Conservation (phyloP, 192 early-diverging fungal genomes). For the Coemansia umbellata region DNA sequence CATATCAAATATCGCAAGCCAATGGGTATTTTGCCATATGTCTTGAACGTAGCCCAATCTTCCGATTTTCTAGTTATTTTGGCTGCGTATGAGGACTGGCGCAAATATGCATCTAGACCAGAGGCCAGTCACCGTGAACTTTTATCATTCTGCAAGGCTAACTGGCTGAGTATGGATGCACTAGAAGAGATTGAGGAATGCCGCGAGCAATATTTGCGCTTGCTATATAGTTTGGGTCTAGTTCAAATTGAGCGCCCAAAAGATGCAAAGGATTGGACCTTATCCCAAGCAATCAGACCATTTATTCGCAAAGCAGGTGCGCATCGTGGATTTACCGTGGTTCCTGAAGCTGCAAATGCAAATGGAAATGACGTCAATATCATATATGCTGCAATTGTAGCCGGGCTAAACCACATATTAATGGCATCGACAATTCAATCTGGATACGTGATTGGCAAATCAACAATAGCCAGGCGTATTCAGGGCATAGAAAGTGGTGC, state of each 20-base stretch:
- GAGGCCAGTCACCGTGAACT: not conserved
- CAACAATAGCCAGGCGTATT: slow-evolving; percentile 1
- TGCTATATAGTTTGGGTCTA: slow-evolving; percentile 11
- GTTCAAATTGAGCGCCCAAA: not conserved
- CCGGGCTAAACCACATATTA: slow-evolving; percentile 19
- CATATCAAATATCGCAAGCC: slow-evolving; percentile 2
- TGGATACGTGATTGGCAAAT: slow-evolving; percentile 11
- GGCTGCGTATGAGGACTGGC: slow-evolving; percentile 27
- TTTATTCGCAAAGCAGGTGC: not conserved
- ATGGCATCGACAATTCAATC: slow-evolving; percentile 1
- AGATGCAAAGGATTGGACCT: not conserved
- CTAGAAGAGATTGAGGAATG: slow-evolving; percentile 27
- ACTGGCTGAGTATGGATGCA: slow-evolving; percentile 9
- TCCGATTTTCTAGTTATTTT: slow-evolving; percentile 19
- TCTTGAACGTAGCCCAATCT: not conserved
- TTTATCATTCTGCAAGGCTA: not conserved
- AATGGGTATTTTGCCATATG: not conserved
- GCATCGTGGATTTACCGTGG: slow-evolving; percentile 1
- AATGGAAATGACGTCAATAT: slow-evolving; percentile 6
- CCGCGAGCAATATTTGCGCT: slow-evolving; percentile 26
- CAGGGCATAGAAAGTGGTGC: slow-evolving; percentile 11
- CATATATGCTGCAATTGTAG: slow-evolving; percentile 21
- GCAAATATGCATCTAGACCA: not conserved
- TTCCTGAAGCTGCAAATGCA: slow-evolving; percentile 7
- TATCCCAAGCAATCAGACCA: not conserved